phyloP scores from a whole-genome alignment of 306 rosid species.

The Chamaecrista fasciculata region DNA sequence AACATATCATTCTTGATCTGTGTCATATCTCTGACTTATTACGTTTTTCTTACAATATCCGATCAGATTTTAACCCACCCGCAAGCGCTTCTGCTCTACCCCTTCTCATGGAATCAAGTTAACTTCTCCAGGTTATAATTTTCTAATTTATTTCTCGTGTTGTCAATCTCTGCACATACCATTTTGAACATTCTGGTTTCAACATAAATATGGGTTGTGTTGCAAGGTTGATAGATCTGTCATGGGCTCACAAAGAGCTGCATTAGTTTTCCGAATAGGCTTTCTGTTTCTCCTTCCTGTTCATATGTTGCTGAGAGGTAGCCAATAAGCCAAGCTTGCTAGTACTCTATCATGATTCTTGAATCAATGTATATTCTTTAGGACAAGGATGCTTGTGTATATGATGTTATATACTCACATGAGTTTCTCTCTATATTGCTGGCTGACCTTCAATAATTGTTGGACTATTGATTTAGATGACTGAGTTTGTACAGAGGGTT shows the following conservation, averaged over 20 bases:
- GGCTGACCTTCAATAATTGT: neutral
- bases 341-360: constrained; percentile 31
- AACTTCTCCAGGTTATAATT: constrained; percentile 41
- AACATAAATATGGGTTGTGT: constrained; percentile 20
- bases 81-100: constrained; percentile 50
- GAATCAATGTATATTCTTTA: constrained; percentile 49
- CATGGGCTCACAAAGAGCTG: constrained; percentile 28
- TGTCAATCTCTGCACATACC: neutral
- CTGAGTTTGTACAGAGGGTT: constrained; percentile 34
- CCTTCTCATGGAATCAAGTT: constrained; percentile 51
- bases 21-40: constrained; percentile 26
- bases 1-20: constrained; percentile 4
- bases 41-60: neutral
- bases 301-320: constrained; percentile 29
- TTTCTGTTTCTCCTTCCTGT: constrained; percentile 17
- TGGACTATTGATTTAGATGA: constrained; percentile 8
- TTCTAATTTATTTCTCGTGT: constrained; percentile 10
- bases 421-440: neutral
- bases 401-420: constrained; percentile 1
- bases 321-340: constrained; percentile 2
- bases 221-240: constrained; percentile 38
- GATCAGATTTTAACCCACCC: constrained; percentile 65
- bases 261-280: constrained; percentile 12
- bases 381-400: constrained; percentile 26
- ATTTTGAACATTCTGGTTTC: constrained; percentile 7